These are phyloP conservation scores for Hypocrella siamensis DNA, from an alignment of 2,329 filamentous ascomycete species.

Conservation along the genomic window DNA sequence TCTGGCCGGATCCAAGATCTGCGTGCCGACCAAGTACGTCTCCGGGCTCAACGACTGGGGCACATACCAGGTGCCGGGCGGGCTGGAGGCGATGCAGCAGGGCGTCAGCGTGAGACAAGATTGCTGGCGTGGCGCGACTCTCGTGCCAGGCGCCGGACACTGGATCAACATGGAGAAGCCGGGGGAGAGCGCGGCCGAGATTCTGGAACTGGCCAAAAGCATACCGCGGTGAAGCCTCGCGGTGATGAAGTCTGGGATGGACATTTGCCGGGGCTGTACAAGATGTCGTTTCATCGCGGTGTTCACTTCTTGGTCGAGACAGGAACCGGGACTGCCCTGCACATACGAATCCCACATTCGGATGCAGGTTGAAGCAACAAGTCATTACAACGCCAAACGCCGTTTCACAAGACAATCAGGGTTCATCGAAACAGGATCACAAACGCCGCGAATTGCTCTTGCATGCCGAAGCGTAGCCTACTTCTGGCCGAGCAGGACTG, in stretches of 20 bases:
- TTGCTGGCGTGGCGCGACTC: conserved; percentile 33
- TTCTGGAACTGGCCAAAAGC: conserved; percentile 1
- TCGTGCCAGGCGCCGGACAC: conserved; percentile 48
- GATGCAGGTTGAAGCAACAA: too few relatives aligned
- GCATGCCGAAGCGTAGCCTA: too few relatives aligned
- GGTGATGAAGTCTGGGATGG: too few relatives aligned
- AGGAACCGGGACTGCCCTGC: too few relatives aligned
- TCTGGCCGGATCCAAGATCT: conserved; percentile 22
- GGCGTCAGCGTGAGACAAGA: conserved; percentile 24
- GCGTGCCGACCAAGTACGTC: conserved; percentile 46
- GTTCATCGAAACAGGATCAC: too few relatives aligned
- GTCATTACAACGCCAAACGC: too few relatives aligned
- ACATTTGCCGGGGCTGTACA: too few relatives aligned
- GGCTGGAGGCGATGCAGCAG: conserved; percentile 27
- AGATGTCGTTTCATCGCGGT: not conserved
- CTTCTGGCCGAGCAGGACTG: too few relatives aligned
- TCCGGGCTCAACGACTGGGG: conserved; percentile 50
- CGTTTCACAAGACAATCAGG: too few relatives aligned
- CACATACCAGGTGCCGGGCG: conserved; percentile 50
- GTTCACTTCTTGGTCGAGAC: not conserved
- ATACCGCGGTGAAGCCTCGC: too few relatives aligned
- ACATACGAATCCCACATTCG: too few relatives aligned
- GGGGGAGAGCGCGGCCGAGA: conserved; percentile 11
- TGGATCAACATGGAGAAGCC: conserved; percentile 56
- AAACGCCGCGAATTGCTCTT: too few relatives aligned